These are phyloP conservation scores for Candida saitoana DNA, from an alignment of 805 yeast genomes.

Conservation along the genomic window DNA sequence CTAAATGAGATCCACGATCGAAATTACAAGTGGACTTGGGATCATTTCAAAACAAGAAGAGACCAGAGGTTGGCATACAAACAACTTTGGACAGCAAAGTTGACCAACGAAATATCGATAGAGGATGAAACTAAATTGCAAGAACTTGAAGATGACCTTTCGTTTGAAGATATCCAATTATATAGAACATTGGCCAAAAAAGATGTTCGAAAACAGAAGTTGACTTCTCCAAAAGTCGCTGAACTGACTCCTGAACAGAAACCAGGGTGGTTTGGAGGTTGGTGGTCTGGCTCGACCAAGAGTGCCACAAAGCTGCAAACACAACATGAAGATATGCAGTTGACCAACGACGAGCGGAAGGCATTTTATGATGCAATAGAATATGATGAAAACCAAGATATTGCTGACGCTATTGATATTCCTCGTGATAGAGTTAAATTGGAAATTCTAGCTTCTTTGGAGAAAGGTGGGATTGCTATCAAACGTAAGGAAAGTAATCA, in stretches of 20 bases:
- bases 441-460: constrained; percentile 62
- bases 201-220: constrained; percentile 56
- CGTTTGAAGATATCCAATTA: constrained; percentile 77
- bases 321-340: constrained; percentile 29
- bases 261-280: constrained; percentile 67
- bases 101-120: constrained; percentile 18
- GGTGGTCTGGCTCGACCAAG: constrained; percentile 50
- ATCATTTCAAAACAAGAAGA: constrained; percentile 61
- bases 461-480: constrained; percentile 74
- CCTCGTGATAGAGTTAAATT: constrained; percentile 72
- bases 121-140: constrained; percentile 39
- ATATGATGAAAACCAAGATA: constrained; percentile 61
- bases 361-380: constrained; percentile 94
- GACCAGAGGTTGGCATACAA: constrained; percentile 70
- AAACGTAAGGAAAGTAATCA: constrained; percentile 34
- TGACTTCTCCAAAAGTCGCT: constrained; percentile 11
- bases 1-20: constrained; percentile 75
- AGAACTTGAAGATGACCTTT: constrained; percentile 53
- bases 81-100: constrained; percentile 52
- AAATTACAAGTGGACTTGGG: constrained; percentile 88
- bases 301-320: constrained; percentile 20
- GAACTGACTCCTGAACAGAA: constrained; percentile 10
- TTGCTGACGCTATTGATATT: constrained; percentile 52
- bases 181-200: constrained; percentile 77
- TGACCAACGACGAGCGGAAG: constrained; percentile 83